phyloP scores from a whole-genome alignment of 1,284 basidiomycete species.

The Athelia sp. region DNA sequence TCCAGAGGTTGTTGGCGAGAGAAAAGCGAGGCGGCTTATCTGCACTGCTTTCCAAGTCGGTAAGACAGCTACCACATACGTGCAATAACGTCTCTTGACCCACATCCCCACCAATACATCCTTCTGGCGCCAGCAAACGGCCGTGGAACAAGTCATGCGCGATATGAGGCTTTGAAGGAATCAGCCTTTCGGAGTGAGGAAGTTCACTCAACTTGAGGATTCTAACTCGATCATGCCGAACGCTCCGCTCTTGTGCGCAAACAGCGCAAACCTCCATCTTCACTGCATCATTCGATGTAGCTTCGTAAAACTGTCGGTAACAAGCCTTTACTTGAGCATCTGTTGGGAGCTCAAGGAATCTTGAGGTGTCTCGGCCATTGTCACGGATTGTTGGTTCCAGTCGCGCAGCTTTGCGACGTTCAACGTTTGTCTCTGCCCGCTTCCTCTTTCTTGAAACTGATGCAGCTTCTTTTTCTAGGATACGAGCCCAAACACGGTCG shows the following conservation, averaged over 20 bases:
- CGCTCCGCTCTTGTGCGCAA: constrained; percentile 2
- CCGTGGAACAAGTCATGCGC: neutral
- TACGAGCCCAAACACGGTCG: too few species aligned
- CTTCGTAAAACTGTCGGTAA: constrained; percentile 13
- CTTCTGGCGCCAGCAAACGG: neutral
- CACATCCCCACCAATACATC: neutral
- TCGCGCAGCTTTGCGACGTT: too few species aligned
- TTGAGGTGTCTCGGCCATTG: constrained; percentile 3
- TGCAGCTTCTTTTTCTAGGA: too few species aligned
- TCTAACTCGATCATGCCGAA: too few species aligned
- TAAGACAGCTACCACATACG: neutral
- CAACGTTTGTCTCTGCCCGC: too few species aligned
- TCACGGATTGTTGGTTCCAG: neutral
- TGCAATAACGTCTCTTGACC: too few species aligned
- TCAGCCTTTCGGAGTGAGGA: too few species aligned
- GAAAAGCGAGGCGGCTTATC: constrained; percentile 13
- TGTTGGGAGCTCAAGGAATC: constrained; percentile 10
- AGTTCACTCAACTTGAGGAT: too few species aligned
- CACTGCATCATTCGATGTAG: constrained; percentile 13
- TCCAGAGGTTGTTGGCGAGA: constrained; percentile 24
- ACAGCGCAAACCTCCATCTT: constrained; percentile 10
- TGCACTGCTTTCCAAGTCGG: neutral
- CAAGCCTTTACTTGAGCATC: constrained; percentile 7
- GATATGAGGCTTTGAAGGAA: neutral
- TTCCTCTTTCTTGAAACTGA: too few species aligned